Evolutionary conservation across 805 yeast species (phyloP).

Genomic region (Candida schatavii): DNA sequence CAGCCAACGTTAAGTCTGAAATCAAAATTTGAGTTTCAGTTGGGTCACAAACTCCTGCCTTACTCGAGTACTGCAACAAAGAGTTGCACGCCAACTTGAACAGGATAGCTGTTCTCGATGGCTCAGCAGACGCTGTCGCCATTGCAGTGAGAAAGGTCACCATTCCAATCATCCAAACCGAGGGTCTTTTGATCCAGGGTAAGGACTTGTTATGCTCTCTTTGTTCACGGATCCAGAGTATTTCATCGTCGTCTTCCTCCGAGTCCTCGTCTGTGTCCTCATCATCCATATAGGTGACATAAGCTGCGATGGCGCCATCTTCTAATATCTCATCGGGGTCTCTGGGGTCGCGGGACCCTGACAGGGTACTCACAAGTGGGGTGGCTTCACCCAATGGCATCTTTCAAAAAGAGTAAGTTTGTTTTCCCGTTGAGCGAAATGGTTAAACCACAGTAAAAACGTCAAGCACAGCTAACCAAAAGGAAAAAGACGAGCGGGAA

Average conservation of each 20-base stretch:
- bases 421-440: no score
- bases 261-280: constrained; percentile 30
- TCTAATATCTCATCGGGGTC: constrained; percentile 4
- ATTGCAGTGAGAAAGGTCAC: constrained; percentile 43
- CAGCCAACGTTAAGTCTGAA: constrained; percentile 49
- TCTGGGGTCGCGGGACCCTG: constrained; percentile 1
- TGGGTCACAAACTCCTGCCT: constrained; percentile 26
- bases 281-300: constrained; percentile 2
- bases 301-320: constrained; percentile 4
- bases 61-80: constrained; percentile 8
- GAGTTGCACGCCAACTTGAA: constrained; percentile 29
- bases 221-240: constrained; percentile 49
- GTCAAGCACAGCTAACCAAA: no score
- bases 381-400: background rate
- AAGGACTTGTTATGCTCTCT: constrained; percentile 39
- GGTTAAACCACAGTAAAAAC: no score
- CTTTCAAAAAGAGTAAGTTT: no score
- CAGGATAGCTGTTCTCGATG: constrained; percentile 39
- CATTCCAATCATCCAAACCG: constrained; percentile 47
- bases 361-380: background rate
- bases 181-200: constrained; percentile 58
- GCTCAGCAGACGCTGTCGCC: constrained; percentile 33
- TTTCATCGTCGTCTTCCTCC: constrained; percentile 38
- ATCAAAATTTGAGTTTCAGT: constrained; percentile 34
- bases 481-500: no score